Base-by-base conservation (phyloP, 2,329 filamentous ascomycete species). In the Coniochaeta sp. region DNA sequence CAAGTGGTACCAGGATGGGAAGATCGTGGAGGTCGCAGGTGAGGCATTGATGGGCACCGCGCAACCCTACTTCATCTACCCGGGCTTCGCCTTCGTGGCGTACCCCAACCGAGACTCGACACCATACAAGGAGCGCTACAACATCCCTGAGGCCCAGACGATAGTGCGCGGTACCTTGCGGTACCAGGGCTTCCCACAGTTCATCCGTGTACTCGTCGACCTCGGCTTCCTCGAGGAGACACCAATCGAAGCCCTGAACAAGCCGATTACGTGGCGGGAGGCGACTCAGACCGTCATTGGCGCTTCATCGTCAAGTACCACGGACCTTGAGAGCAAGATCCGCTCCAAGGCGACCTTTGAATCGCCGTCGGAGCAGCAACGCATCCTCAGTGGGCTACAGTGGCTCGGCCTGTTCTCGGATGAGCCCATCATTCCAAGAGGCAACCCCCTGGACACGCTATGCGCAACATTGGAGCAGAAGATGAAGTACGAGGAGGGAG, bases 51-150 rank as follows among this genome's bases (percentile, higher is more conserved):
- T 97, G 93, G 87, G 79, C 63, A 85, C 84, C 57, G 91, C 93
- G 44, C 93, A 96, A 82, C 90, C 91, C 57, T 96, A 96, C 83
- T 86, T 83, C 76, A 95, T 93, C 79, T 96, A 92, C 79, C 89
- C 90, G 9, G 70, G 91, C 62, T 97, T 87, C 74, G 88, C 89
- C 58, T 93, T 96, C 68, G 92, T 97, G 67, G 91, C 89, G 47
- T 98, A 98, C 78, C 89, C 90, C 61, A 98, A 98, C 85, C 83
- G 93, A 67, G 93, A 98, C 77, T 93, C 88, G 22, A 95, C 90
- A 17, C 81, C 84, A 9, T 98, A 95, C 85, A 88, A 86, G 71
- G 88, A 96, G 81, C 86, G 90, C 64, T 97, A 97, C 83, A 77
- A 85, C 75, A 97, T 97, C 70, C 92, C 93, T 58, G 93, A 98